These are phyloP conservation scores for Calonectria henricotiae DNA, from an alignment of 2,329 filamentous ascomycete species.

Conservation along the genomic window DNA sequence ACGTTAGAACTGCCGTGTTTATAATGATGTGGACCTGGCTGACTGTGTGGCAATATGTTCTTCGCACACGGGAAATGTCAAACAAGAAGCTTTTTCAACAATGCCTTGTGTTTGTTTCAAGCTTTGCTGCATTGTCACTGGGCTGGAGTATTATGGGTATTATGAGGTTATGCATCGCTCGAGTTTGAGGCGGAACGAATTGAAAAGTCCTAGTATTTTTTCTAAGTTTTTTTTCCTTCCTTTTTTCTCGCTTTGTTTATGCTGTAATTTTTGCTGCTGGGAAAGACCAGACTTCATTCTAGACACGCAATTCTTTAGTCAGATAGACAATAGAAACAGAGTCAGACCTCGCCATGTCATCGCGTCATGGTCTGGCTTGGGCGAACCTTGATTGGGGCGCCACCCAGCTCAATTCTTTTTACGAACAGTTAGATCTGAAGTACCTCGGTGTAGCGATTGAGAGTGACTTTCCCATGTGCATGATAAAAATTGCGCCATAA, in stretches of 20 bases:
- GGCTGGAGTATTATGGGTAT: neutral
- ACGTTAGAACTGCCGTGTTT: neutral
- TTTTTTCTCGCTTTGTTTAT: neutral
- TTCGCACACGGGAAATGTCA: neutral
- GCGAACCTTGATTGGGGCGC: constrained; percentile 1
- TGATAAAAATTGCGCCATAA: too few relatives aligned
- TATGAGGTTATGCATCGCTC: neutral
- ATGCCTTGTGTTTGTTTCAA: neutral
- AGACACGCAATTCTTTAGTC: neutral
- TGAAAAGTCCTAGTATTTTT: neutral
- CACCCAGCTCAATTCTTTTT: neutral
- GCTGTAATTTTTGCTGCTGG: neutral
- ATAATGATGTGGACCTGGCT: neutral
- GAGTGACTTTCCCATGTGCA: neutral
- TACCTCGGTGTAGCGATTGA: neutral
- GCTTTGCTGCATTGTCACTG: constrained; percentile 1
- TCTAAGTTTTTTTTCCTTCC: too few relatives aligned
- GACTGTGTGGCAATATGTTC: neutral
- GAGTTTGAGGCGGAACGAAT: too few relatives aligned
- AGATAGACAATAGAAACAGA: too few relatives aligned
- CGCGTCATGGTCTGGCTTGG: constrained; percentile 8
- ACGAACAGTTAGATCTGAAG: neutral
- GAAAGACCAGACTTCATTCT: neutral
- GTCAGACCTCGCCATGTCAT: neutral
- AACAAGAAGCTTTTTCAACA: neutral